Percentiles rank a stretch among this genome's conserved stretches.
Conservation (phyloP, 2,329 filamentous ascomycete species). For the Arthrobotrys sinensis region DNA sequence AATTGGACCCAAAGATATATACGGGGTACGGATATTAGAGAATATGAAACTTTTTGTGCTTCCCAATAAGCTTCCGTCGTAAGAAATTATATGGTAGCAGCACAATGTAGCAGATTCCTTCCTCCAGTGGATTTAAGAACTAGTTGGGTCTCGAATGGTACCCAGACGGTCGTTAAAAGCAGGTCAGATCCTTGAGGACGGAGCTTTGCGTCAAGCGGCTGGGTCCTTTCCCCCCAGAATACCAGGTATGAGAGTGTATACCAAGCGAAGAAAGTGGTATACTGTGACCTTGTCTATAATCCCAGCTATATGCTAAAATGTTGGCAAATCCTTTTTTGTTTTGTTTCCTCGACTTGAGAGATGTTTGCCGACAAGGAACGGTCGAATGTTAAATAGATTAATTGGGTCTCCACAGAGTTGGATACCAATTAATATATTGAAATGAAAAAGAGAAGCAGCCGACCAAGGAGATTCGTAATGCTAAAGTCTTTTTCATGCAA, state of each 20-base stretch:
- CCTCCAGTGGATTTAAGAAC: constrained; percentile 15
- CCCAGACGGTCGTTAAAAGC: constrained; percentile 23
- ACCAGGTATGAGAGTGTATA: constrained; percentile 25
- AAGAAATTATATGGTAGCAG: constrained; percentile 22
- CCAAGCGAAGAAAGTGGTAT: constrained; percentile 15
- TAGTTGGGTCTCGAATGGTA: constrained; percentile 1
- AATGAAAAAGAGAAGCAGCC: constrained; percentile 36
- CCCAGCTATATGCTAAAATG: constrained; percentile 19
- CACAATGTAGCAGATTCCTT: constrained; percentile 11
- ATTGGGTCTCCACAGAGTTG: constrained; percentile 31
- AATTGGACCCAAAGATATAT: constrained; percentile 22
- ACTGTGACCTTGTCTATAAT: constrained; percentile 37
- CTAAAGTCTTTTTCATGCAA: constrained; percentile 20
- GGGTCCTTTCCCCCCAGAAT: background rate
- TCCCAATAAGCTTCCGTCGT: constrained; percentile 27
- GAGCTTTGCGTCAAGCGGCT: constrained; percentile 29
- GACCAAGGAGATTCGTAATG: constrained; percentile 33
- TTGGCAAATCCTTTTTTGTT: constrained; percentile 12
- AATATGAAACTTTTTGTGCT: constrained; percentile 29
- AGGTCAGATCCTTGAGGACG: constrained; percentile 15
- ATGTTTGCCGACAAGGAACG: constrained; percentile 38
- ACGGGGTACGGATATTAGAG: constrained; percentile 18
- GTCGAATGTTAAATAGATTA: constrained; percentile 59
- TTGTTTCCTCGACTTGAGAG: constrained; percentile 28
- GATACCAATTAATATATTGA: constrained; percentile 50